Base-by-base conservation (phyloP, 257 asterid genomes). In the Gentiana straminea region DNA sequence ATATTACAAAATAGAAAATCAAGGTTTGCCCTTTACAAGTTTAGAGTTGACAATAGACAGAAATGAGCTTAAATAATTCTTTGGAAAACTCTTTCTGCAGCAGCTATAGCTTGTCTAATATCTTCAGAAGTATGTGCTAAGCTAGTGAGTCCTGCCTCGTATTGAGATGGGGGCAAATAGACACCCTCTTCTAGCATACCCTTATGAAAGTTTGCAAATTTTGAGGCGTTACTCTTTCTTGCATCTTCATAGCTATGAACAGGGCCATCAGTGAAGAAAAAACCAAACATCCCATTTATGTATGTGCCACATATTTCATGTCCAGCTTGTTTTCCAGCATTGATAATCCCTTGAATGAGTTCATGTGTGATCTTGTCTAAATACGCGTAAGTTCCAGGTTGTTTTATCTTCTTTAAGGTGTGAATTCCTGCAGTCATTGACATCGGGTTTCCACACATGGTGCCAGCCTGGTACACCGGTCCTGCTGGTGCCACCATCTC, bases 401-500 rank as follows among this genome's bases (percentile, higher is more conserved):
- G 61, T 47, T 79, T 65, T 49, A 92, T 77, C 65, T 94, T 79
- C 80, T 81, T 81, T 33, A 92, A 94, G 3, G 97, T 92, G 76
- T 85, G 94, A 64, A 92, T 88, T 44, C 99, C 99, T 2, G 99
- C 99, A 49, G 99, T 85, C 99, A 92, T 92, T 59, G 97, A 97
- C 73, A 92, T 62, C 1, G 99, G 99, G 74, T 92, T 92, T 48
- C 99, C 99, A 52, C 97, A 85, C 0, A 92, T 78, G 2, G 99
- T 92, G 61, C 99, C 99, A 1, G 99, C 99, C 58, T 92, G 99
- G 64, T 92, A 92, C 97, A 92, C 74, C 5, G 99, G 97, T 52
- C 99, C 99, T 8, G 99, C 84, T 24, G 99, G 99, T 8, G 99
- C 99, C 61, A 92, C 99, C 95, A 88, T 85, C 80, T 92, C 90